phyloP scores from a whole-genome alignment of 2,329 filamentous ascomycete species.

The Aspergillus sojae region DNA sequence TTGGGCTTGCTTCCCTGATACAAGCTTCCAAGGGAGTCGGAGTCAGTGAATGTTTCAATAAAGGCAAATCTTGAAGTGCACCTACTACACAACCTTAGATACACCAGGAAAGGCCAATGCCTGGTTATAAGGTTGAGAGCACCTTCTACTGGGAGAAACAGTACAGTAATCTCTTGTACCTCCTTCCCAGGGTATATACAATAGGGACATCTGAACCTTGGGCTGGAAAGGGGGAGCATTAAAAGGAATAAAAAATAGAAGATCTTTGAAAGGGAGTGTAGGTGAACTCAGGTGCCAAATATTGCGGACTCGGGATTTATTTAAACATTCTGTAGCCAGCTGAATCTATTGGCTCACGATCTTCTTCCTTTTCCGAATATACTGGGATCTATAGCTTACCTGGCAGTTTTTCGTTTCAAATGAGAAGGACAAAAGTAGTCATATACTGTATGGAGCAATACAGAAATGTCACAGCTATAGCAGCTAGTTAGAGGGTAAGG shows the following conservation, averaged over 20 bases:
- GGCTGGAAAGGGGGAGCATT: neutral
- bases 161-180: too few species aligned
- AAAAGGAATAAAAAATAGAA: neutral
- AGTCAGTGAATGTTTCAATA: neutral
- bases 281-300: neutral
- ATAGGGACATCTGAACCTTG: neutral
- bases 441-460: neutral
- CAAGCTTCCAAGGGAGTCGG: neutral
- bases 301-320: neutral
- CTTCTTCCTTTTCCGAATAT: neutral
- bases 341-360: neutral
- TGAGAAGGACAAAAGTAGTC: neutral
- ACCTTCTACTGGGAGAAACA: neutral
- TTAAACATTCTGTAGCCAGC: neutral
- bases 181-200: neutral
- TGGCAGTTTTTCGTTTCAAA: neutral
- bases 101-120: neutral
- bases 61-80: neutral
- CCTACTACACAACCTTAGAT: neutral
- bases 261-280: neutral
- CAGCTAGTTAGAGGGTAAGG: neutral
- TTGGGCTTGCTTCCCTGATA: neutral
- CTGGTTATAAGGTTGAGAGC: neutral
- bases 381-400: neutral
- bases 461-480: neutral